Evolutionary conservation across 345 rosid species (phyloP).

Genomic region (Pistacia atlantica): DNA sequence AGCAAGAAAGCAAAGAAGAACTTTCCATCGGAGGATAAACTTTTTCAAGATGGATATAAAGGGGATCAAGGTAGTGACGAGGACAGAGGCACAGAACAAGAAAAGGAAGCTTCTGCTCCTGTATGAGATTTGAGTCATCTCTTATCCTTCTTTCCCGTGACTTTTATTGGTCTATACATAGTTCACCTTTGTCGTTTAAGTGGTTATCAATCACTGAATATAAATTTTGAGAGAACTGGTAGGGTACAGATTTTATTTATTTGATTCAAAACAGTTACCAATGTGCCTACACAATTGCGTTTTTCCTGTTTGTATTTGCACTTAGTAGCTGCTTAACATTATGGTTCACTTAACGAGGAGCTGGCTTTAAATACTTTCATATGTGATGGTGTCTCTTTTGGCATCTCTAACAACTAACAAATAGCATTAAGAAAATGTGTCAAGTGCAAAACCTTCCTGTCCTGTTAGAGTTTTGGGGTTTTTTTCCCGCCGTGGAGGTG

Average conservation of each 20-base stretch:
- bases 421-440: no score
- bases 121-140: constrained; percentile 13
- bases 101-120: constrained; percentile 24
- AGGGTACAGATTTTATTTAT: constrained; percentile 2
- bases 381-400: background rate
- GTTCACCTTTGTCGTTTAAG: background rate
- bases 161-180: background rate
- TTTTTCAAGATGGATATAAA: constrained; percentile 30
- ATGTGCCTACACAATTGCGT: background rate
- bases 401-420: no score
- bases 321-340: background rate
- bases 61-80: constrained; percentile 36
- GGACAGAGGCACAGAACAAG: constrained; percentile 28
- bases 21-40: constrained; percentile 55
- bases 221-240: constrained; percentile 3
- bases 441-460: no score
- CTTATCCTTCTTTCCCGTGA: background rate
- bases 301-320: background rate
- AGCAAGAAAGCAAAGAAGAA: constrained; percentile 58
- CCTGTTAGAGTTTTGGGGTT: no score
- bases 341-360: background rate
- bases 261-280: background rate
- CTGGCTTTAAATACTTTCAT: background rate
- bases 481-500: no score
- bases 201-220: background rate